Evolutionary conservation across 2,329 filamentous ascomycete species (phyloP).

Genomic region (Ceratocystis diversiconidia): DNA sequence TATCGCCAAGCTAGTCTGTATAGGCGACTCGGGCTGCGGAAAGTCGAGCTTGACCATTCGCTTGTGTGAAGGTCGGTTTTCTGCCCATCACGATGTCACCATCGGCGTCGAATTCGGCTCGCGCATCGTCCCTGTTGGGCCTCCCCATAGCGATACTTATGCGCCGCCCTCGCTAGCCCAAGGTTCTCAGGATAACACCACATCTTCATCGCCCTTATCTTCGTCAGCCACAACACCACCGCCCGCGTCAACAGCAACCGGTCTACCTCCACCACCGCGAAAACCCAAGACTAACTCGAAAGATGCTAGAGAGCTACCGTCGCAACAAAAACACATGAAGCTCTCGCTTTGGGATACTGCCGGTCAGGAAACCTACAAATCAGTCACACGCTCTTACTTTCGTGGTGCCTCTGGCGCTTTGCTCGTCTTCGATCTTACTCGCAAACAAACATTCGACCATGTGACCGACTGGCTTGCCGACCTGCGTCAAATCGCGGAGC

Average conservation of each 20-base stretch:
- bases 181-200: constrained; percentile 12
- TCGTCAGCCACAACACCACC: constrained; percentile 20
- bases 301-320: not conserved
- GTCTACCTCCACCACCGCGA: constrained; percentile 41
- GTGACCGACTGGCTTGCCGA: constrained; percentile 91
- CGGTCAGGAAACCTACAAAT: constrained; percentile 95
- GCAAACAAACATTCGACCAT: constrained; percentile 70
- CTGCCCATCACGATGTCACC: constrained; percentile 86
- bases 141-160: constrained; percentile 47
- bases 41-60: constrained; percentile 91
- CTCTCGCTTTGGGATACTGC: constrained; percentile 90
- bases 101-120: constrained; percentile 95
- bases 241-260: constrained; percentile 20
- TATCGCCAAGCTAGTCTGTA: constrained; percentile 96
- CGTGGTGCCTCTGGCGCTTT: constrained; percentile 58
- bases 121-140: constrained; percentile 79
- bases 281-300: constrained; percentile 22
- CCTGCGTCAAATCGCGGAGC: constrained; percentile 85
- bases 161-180: constrained; percentile 18
- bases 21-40: constrained; percentile 90
- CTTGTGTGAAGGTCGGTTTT: constrained; percentile 92
- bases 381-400: constrained; percentile 87
- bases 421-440: constrained; percentile 87
- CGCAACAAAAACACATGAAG: constrained; percentile 68
- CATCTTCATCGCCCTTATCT: constrained; percentile 14